Percentiles rank a stretch among this genome's conserved stretches.
phyloP scores from a whole-genome alignment of 2,329 filamentous ascomycete genomes.

The Pseudogymnoascus sp. region DNA sequence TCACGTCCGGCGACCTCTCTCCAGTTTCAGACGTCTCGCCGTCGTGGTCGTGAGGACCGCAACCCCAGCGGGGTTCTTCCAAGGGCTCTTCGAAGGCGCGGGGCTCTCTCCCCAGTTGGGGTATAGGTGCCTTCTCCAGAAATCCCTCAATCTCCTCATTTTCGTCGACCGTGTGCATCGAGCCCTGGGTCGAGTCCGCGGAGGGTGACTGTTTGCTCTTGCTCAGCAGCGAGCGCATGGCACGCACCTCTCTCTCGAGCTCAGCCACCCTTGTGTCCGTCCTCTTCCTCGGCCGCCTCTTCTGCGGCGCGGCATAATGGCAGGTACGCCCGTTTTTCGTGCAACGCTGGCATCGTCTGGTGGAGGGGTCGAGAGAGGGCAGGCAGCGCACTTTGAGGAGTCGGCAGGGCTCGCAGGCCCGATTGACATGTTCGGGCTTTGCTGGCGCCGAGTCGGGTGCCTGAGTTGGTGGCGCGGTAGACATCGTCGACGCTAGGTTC shows the following conservation, averaged over 20 bases:
- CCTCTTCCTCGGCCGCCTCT: conserved; percentile 31
- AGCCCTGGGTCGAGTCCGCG: neutral
- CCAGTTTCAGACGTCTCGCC: neutral
- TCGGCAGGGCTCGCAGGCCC: conserved; percentile 33
- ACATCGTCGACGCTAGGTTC: neutral
- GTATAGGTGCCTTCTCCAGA: neutral
- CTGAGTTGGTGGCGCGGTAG: conserved; percentile 3
- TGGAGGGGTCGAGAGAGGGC: conserved; percentile 12
- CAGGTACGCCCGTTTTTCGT: conserved; percentile 28
- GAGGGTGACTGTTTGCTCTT: conserved; percentile 10
- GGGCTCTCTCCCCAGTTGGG: neutral
- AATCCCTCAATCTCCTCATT: neutral
- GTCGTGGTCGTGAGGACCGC: conserved; percentile 14
- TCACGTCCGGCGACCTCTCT: conserved; percentile 24
- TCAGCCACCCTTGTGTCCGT: conserved; percentile 35
- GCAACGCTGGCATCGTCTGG: conserved; percentile 28
- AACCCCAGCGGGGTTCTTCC: neutral
- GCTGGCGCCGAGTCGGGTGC: neutral
- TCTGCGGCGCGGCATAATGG: conserved; percentile 30
- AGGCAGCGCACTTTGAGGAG: conserved; percentile 33
- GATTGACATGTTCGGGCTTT: conserved; percentile 18
- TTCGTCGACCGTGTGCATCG: conserved; percentile 7
- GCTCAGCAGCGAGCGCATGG: conserved; percentile 30
- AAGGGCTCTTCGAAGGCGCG: neutral
- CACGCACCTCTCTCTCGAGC: conserved; percentile 32